A percentile compares a stretch with the other conserved stretches of the same genome.
phyloP scores from a whole-genome alignment of 2,329 filamentous ascomycete species.

The Trichoderma endophyticum region DNA sequence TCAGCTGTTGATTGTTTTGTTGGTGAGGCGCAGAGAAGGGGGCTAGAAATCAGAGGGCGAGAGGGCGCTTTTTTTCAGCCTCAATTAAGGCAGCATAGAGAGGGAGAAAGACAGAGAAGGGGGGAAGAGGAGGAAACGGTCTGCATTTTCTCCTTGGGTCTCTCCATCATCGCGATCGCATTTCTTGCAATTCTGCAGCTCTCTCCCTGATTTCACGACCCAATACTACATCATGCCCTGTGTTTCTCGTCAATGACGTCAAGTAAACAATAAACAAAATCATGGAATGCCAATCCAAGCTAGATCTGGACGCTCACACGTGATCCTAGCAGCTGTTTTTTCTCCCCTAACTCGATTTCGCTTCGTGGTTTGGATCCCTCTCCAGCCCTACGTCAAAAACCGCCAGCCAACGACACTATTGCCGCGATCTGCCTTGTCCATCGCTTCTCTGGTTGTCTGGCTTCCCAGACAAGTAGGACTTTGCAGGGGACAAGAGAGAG shows the following conservation, averaged over 20 bases:
- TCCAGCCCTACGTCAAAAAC: background rate
- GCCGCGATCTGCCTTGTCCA: slow-evolving; percentile 12
- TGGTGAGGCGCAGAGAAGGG: background rate
- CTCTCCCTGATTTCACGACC: background rate
- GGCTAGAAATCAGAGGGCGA: background rate
- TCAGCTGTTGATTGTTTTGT: background rate
- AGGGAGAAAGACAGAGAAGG: background rate
- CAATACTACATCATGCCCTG: background rate
- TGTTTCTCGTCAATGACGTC: background rate
- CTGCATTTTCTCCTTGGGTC: background rate
- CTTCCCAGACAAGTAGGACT: background rate
- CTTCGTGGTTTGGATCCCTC: background rate
- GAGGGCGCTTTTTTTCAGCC: background rate
- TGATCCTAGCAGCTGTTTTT: background rate
- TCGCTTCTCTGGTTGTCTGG: background rate
- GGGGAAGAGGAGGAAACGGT: background rate
- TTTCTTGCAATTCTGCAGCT: background rate
- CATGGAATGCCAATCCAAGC: background rate
- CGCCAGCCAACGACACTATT: slow-evolving; percentile 2
- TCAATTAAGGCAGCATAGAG: background rate
- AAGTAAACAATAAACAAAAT: slow-evolving; percentile 10
- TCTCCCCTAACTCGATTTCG: background rate
- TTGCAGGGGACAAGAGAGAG: background rate
- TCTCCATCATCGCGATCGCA: background rate
- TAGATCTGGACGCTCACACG: background rate